A percentile compares a stretch with the other conserved stretches of the same genome.
Conservation (phyloP, 2,329 filamentous ascomycete species). For the Clarireedia monteithiana region DNA sequence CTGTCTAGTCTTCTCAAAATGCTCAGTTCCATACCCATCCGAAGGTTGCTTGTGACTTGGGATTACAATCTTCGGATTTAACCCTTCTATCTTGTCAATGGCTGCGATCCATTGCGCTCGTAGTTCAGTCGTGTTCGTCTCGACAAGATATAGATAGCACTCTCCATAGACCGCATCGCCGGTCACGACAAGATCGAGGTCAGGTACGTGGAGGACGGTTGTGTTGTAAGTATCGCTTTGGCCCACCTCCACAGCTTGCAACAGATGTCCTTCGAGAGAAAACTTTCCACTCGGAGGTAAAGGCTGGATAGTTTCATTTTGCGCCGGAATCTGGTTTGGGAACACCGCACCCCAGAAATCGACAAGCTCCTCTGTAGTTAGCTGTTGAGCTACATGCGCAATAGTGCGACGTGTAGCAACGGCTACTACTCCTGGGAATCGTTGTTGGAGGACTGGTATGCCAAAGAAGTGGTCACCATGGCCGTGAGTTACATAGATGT, state of each 20-base stretch:
- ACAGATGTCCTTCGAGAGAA: neutral
- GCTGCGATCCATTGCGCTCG: slow-evolving; percentile 27
- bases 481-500: slow-evolving; percentile 35
- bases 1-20: slow-evolving; percentile 20
- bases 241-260: slow-evolving; percentile 20
- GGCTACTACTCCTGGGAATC: slow-evolving; percentile 24
- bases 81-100: slow-evolving; percentile 25
- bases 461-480: slow-evolving; percentile 36
- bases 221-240: slow-evolving; percentile 27
- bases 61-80: slow-evolving; percentile 27
- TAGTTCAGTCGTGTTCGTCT: slow-evolving; percentile 25
- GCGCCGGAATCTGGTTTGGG: neutral
- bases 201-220: slow-evolving; percentile 27
- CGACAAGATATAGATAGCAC: slow-evolving; percentile 28
- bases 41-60: slow-evolving; percentile 24
- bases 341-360: neutral
- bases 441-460: slow-evolving; percentile 22
- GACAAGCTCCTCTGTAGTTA: neutral
- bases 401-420: neutral
- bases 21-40: slow-evolving; percentile 21
- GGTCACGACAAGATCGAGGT: slow-evolving; percentile 25
- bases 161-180: slow-evolving; percentile 33
- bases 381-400: neutral
- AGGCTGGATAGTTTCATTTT: neutral
- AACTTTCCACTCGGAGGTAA: neutral